phyloP scores from a whole-genome alignment of 371 early-diverging fungal species.

The Mortierella sp. region DNA sequence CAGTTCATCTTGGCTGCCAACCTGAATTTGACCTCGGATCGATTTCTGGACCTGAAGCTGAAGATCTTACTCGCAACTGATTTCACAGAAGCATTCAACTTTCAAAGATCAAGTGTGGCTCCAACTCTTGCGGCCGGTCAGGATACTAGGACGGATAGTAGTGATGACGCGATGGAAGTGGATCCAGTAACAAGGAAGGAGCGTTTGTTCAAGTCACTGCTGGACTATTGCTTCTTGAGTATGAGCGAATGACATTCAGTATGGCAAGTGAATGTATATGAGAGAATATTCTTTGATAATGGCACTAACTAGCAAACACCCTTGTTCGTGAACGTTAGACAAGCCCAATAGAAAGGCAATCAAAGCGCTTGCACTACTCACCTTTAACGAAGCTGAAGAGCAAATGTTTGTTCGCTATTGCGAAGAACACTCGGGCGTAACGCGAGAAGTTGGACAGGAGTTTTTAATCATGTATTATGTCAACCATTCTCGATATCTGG shows the following conservation, averaged over 20 bases:
- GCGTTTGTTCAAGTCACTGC: conserved; percentile 17
- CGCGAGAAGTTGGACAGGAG: conserved; percentile 39
- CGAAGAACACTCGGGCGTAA: conserved; percentile 24
- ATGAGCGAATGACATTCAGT: not conserved
- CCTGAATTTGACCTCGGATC: conserved; percentile 29
- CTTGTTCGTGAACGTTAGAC: conserved; percentile 14
- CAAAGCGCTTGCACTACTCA: conserved; percentile 23
- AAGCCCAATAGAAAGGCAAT: conserved; percentile 47
- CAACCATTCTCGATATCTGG: conserved; percentile 42
- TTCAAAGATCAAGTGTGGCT: conserved; percentile 19
- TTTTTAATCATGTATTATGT: conserved; percentile 50
- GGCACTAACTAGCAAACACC: no score
- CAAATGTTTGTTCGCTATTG: conserved; percentile 29
- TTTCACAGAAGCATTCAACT: conserved; percentile 44
- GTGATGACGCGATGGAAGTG: not conserved
- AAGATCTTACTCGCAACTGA: conserved; percentile 29
- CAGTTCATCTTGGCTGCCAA: conserved; percentile 40
- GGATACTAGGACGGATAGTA: not conserved
- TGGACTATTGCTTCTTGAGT: conserved; percentile 45
- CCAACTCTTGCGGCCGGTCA: not conserved
- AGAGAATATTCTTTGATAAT: no score
- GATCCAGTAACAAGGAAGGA: conserved; percentile 3
- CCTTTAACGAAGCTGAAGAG: conserved; percentile 35
- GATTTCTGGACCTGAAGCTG: conserved; percentile 39
- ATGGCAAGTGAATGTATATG: no score